Base-by-base conservation (phyloP, 2,329 filamentous ascomycete genomes). In the Fusarium guadeloupense region DNA sequence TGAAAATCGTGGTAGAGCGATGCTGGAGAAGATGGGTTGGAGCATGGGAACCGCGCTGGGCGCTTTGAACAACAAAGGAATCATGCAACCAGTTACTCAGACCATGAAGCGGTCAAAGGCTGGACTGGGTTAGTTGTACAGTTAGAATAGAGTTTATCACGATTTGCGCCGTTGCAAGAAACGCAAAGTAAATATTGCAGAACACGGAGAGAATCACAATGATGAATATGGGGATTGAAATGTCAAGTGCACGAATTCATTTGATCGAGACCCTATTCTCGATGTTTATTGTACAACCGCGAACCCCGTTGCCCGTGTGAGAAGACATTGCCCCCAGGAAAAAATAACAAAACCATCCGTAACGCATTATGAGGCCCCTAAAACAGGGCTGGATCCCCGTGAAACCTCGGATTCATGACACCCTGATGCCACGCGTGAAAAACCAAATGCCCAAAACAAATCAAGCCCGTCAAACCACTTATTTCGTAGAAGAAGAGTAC, bases 401-500 rank as follows among this genome's bases (percentile, higher is more conserved):
- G 76, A 79, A 78, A 77, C 76, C 80, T 83, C 80, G 75, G 69
- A 68, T 66, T 83, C 81, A 82, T 84, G 82, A 84, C 81, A 83
- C 81, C 81, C 78, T 80, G 77, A 83, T 84, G 82, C 81, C 83
- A 76, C 79, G 76, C 78, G 79, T 76, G 49, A 65, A 79, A 76
- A 76, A 71, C 64, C 77, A 82, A 79, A 82, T 83, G 80, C 80
- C 80, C 78, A 78, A 82, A 79, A 81, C 79, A 85, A 84, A 85
- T 33, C 84, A 86, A 81, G 74, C 78, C 79, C 83, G 76, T 74
- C 79, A 75, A 72, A 76, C 77, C 76, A 70, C 81, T 87, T 97
- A 98, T 92, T 98, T 99, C 82, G 93, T 95, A 77, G 94, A 97
- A 59, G 94, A 97, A 71, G 94, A 98, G 88, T 98, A 99, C 89